phyloP scores from a whole-genome alignment of 2,329 filamentous ascomycete species.

The Aureobasidium musti region DNA sequence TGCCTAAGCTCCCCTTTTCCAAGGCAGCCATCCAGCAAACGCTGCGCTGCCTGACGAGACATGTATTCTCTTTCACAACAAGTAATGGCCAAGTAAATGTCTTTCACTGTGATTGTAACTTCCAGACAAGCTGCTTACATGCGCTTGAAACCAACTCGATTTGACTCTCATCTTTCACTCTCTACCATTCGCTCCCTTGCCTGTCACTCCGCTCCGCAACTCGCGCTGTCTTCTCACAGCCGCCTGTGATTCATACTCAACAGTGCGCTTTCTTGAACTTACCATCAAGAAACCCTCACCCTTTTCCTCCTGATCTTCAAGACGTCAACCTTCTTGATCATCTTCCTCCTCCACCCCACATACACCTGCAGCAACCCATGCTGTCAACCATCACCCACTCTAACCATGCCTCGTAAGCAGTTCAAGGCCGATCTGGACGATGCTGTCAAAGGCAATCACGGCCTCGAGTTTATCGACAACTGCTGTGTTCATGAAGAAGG shows the following conservation, averaged over 20 bases:
- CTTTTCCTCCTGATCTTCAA: not conserved
- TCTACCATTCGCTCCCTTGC: not conserved
- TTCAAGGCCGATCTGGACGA: slow-evolving; percentile 63
- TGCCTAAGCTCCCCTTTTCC: not conserved
- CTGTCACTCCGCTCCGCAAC: slow-evolving; percentile 15
- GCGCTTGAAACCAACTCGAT: slow-evolving; percentile 6
- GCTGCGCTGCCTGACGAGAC: slow-evolving; percentile 15
- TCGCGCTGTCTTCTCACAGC: not conserved
- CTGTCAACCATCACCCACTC: not conserved
- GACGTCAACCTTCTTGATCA: slow-evolving; percentile 21
- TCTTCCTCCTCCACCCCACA: not conserved
- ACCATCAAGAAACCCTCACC: not conserved
- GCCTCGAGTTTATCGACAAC: slow-evolving; percentile 51
- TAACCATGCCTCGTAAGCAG: slow-evolving; percentile 63
- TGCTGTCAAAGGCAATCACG: slow-evolving; percentile 36
- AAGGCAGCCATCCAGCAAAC: slow-evolving; percentile 26
- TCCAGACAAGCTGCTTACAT: not conserved
- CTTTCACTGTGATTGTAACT: not conserved
- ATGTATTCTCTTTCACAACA: not conserved
- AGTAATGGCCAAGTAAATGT: not conserved
- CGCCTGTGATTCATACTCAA: not conserved
- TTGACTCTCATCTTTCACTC: slow-evolving; percentile 2
- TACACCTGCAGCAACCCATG: not conserved
- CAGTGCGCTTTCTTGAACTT: not conserved
- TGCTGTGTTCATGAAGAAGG: slow-evolving; percentile 68